Conservation (phyloP, 208 protist genomes). For the Leishmania arabica region DNA sequence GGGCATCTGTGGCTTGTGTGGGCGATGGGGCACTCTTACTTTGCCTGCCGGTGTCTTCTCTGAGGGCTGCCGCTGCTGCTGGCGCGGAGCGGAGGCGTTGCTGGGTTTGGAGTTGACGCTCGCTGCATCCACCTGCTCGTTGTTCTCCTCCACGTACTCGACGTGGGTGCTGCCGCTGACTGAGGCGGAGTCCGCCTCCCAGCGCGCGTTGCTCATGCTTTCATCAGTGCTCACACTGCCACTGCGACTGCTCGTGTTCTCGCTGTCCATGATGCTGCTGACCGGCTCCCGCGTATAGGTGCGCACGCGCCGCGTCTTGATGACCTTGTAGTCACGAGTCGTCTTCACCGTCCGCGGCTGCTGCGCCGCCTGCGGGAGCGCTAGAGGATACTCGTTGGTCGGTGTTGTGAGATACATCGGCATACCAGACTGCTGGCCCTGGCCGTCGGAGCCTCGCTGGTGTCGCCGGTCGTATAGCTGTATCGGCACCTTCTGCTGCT, state of each 20-base stretch:
- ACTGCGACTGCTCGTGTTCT: conserved; percentile 6
- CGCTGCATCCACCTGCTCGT: conserved; percentile 3
- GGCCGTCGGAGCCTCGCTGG: neutral
- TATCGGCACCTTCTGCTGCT: conserved; percentile 8
- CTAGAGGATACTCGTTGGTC: conserved; percentile 1
- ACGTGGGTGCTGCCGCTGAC: neutral
- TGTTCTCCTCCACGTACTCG: neutral
- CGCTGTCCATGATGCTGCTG: neutral
- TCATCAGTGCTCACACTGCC: neutral
- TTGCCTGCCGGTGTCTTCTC: neutral
- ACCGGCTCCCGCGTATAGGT: conserved; percentile 20
- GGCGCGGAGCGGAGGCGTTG: neutral
- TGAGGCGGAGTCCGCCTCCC: conserved; percentile 11
- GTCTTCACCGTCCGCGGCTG: conserved; percentile 10
- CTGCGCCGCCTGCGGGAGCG: conserved; percentile 2
- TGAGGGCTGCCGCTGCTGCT: neutral
- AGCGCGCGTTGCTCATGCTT: neutral
- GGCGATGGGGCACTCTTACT: neutral
- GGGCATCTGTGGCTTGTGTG: conserved; percentile 6
- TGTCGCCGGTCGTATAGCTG: conserved; percentile 10
- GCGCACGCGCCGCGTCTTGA: conserved; percentile 22
- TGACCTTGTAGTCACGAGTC: conserved; percentile 24
- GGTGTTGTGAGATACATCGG: conserved; percentile 10
- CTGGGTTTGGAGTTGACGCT: neutral
- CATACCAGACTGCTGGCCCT: conserved; percentile 7